Conservation (phyloP, 2,329 filamentous ascomycete genomes). For the Bipolaris zeicola region DNA sequence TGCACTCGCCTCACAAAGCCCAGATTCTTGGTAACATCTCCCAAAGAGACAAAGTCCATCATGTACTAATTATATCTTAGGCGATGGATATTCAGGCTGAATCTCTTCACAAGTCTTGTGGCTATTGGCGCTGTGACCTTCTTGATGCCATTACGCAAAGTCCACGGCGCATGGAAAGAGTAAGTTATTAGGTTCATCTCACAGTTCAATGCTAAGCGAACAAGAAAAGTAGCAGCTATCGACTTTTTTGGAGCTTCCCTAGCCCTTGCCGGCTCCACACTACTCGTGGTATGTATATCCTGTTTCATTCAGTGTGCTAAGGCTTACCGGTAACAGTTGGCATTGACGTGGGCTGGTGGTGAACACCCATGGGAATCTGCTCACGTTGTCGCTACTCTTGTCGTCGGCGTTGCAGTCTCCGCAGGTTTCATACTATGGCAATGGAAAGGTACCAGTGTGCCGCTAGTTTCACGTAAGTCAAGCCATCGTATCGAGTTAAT, state of each 20-base stretch:
- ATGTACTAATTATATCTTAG: slow-evolving; percentile 1
- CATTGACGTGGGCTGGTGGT: slow-evolving; percentile 64
- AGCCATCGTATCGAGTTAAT: background rate
- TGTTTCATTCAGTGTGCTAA: background rate
- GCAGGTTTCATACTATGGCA: slow-evolving; percentile 60
- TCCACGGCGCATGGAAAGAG: slow-evolving; percentile 58
- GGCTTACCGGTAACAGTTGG: slow-evolving; percentile 18
- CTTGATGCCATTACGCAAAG: slow-evolving; percentile 50
- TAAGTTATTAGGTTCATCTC: slow-evolving; percentile 34
- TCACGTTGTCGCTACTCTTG: slow-evolving; percentile 58
- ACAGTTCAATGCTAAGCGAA: slow-evolving; percentile 1
- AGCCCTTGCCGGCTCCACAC: slow-evolving; percentile 58
- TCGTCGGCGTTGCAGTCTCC: slow-evolving; percentile 57
- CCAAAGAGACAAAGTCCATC: too few species aligned
- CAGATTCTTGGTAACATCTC: slow-evolving; percentile 21
- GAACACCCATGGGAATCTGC: slow-evolving; percentile 60
- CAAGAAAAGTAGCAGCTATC: slow-evolving; percentile 50
- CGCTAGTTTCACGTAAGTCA: slow-evolving; percentile 61
- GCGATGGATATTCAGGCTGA: slow-evolving; percentile 47
- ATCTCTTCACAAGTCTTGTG: slow-evolving; percentile 27
- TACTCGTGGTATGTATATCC: slow-evolving; percentile 58
- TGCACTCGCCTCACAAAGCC: slow-evolving; percentile 29
- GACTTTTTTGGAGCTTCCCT: slow-evolving; percentile 64
- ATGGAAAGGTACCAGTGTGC: slow-evolving; percentile 62
- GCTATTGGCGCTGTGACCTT: slow-evolving; percentile 26